phyloP scores from a whole-genome alignment of 176 grass and related monocot species.

The Phoenix roebelenii region DNA sequence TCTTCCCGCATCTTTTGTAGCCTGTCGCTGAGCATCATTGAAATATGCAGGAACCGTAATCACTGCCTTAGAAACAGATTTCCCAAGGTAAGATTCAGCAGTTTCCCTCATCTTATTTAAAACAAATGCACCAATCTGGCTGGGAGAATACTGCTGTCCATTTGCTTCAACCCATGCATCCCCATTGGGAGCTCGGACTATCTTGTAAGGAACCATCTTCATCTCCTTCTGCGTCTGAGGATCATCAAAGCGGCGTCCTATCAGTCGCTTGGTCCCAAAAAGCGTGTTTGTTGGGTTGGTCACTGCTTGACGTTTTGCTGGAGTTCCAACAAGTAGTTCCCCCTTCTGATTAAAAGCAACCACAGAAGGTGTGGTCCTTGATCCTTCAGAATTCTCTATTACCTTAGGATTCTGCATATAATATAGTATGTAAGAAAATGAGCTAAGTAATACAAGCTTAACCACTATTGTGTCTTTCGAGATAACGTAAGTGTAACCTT shows the following conservation, averaged over 20 bases:
- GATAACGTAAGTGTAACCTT: conserved; percentile 12
- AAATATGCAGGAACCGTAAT: conserved; percentile 44
- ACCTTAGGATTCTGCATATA: conserved; percentile 31
- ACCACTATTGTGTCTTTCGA: background rate
- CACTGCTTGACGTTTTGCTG: conserved; percentile 40
- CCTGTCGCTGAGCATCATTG: conserved; percentile 41
- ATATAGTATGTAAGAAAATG: background rate
- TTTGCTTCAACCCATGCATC: conserved; percentile 40
- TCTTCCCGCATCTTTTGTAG: conserved; percentile 37
- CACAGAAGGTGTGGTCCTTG: conserved; percentile 35
- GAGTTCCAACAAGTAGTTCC: conserved; percentile 36
- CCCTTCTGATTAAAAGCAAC: conserved; percentile 31
- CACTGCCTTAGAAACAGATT: conserved; percentile 33
- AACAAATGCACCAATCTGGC: conserved; percentile 36
- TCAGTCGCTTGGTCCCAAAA: conserved; percentile 34
- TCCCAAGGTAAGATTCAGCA: conserved; percentile 35
- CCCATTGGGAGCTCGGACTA: conserved; percentile 29
- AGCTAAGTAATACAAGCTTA: conserved; percentile 3
- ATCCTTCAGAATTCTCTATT: conserved; percentile 34
- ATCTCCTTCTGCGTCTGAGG: conserved; percentile 29
- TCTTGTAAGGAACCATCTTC: conserved; percentile 36
- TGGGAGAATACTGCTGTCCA: conserved; percentile 31
- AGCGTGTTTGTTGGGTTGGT: conserved; percentile 34
- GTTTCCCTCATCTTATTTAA: conserved; percentile 40
- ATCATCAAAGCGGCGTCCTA: conserved; percentile 33